Base-by-base conservation (phyloP, 148 eudicot genomes). In the Simmondsia chinensis region DNA sequence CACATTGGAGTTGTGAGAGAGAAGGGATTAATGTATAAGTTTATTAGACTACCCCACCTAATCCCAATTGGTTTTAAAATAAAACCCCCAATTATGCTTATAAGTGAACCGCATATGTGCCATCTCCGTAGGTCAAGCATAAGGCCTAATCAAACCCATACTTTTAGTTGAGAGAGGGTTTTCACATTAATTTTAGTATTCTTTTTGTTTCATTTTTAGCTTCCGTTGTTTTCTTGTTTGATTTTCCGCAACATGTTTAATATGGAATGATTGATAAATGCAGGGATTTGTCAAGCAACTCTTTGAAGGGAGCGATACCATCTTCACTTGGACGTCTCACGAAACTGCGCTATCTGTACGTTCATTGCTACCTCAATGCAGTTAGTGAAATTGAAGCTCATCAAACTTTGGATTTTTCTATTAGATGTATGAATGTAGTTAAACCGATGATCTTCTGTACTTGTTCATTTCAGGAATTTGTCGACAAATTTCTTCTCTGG, bases 401-500 rank as follows among this genome's bases (percentile, higher is more conserved):
- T 9, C 9, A 6, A 24, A 1, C 20, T 46, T 30, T 31, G 20
- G 4, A 40, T 2, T 45, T 3, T 3, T 22, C 20, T 45, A 25
- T 22, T 7, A 9, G n/a, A 12, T 17, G 34, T 20, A 30, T 7
- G 2, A 21, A 11, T 43, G 8, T 3, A 28, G 13, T 22, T 7
- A 27, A 31, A 17, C 7, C 2, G 17, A 30, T 45, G 19, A 61
- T 11, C 9, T 20, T 15, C 9, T 29, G 17, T 19, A 9, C 13
- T 49, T 2, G 16, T 33, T 49, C 54, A 33, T 54, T 60, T 18
- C 69, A 91, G 97, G 68, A 91, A 91, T 40, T 62, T 91, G 66
- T 89, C 95, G n/a, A 59, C 97, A 26, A 85, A 91, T 49, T 91
- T 91, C 68, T 75, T 91, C 52, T 74, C 85, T 4, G 95, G 97